phyloP scores from a whole-genome alignment of 2,329 filamentous ascomycete species.

The Geosmithia putterillii region DNA sequence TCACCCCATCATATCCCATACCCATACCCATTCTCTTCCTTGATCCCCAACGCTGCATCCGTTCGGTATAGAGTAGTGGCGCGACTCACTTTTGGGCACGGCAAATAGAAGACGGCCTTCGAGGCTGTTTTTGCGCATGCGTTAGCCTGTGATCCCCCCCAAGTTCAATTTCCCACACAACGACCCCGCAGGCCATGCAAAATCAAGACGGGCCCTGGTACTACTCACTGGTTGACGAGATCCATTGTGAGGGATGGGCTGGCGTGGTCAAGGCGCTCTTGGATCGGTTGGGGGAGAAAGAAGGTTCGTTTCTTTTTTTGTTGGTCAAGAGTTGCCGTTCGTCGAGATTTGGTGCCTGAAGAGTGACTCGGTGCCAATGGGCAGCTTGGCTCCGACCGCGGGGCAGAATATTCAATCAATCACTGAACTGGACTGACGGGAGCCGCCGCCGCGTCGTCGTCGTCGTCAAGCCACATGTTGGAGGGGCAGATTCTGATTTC shows the following conservation, averaged over 20 bases:
- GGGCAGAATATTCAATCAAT: conserved; percentile 2
- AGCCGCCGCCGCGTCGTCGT: too few relatives aligned
- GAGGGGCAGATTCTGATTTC: not conserved
- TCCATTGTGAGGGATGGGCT: conserved; percentile 33
- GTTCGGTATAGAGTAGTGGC: not conserved
- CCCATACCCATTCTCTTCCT: too few relatives aligned
- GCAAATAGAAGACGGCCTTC: conserved; percentile 91
- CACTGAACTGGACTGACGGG: too few relatives aligned
- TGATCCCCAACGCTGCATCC: too few relatives aligned
- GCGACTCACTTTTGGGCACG: conserved; percentile 84
- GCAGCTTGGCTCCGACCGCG: conserved; percentile 5
- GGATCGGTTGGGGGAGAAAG: not conserved
- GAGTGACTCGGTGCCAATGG: conserved; percentile 1
- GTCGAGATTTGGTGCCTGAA: not conserved
- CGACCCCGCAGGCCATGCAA: too few relatives aligned
- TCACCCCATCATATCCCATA: too few relatives aligned
- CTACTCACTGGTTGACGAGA: conserved; percentile 47
- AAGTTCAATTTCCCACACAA: too few relatives aligned
- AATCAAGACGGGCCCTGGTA: not conserved
- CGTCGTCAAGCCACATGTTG: not conserved
- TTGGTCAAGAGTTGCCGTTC: too few relatives aligned
- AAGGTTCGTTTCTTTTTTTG: not conserved
- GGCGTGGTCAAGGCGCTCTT: too few relatives aligned
- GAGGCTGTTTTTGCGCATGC: conserved; percentile 43
- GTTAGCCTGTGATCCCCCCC: too few relatives aligned